Percentiles rank a stretch among this genome's conserved stretches.
These are phyloP conservation scores for Gardenia jasminoides DNA, from an alignment of 257 asterid species.

Conservation along the genomic window DNA sequence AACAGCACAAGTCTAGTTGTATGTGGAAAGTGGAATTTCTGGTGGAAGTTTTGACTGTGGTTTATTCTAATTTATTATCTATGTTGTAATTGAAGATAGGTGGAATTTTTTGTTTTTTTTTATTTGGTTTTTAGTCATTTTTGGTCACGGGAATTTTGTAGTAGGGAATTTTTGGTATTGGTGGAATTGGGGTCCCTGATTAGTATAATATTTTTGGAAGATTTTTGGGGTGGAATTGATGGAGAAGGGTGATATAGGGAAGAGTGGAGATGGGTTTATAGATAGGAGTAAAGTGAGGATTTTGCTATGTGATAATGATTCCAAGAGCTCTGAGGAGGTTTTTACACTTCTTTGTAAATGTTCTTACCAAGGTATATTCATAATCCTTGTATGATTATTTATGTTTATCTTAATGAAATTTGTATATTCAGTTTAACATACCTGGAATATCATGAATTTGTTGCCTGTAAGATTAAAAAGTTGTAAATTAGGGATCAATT, in stretches of 20 bases:
- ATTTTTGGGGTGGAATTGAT: constrained; percentile 21
- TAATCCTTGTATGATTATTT: too few relatives aligned
- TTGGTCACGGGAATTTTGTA: constrained; percentile 22
- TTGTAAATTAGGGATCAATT: neutral
- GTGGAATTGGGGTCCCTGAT: constrained; percentile 16
- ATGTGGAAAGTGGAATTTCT: constrained; percentile 10
- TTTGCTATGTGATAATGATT: constrained; percentile 83
- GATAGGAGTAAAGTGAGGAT: constrained; percentile 93
- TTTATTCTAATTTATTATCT: neutral
- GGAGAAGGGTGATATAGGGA: constrained; percentile 57
- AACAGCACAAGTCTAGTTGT: neutral
- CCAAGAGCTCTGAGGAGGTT: constrained; percentile 67
- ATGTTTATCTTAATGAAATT: too few relatives aligned
- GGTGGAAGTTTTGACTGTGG: neutral
- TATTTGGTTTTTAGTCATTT: neutral
- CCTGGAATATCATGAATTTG: neutral
- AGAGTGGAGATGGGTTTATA: constrained; percentile 74
- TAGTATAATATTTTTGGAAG: neutral
- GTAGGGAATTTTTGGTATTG: constrained; percentile 11
- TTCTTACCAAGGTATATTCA: constrained; percentile 73
- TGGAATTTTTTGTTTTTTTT: constrained; percentile 2
- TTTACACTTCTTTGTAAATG: constrained; percentile 74
- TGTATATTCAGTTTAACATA: too few relatives aligned
- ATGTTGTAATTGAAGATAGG: constrained; percentile 2
- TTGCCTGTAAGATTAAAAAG: neutral